Evolutionary conservation across 1,284 basidiomycete genomes (phyloP), one percentile per base, ranked within the genome.

Genomic region (Pseudozyma tsukubaensis): DNA sequence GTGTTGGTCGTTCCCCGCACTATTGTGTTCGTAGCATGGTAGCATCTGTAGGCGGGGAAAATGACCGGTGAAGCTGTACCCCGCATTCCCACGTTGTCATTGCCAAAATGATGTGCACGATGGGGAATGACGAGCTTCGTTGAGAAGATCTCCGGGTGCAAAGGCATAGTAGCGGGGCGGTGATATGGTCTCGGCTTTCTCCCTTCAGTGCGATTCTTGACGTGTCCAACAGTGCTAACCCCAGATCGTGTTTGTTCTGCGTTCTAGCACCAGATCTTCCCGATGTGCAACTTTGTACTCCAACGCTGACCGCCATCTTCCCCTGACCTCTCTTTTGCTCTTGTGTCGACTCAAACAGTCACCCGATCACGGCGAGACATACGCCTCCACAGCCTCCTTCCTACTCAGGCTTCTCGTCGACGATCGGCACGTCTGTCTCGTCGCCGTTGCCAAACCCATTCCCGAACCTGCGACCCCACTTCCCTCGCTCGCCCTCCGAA

Each of bases 401-500:
- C 58, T 82, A 10, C 75, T 82, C 1, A 72, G 80, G 4, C 68
- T 82, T 4, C 67, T 82, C 3, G 80, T 82, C 19, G 80, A 82
- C 58, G 80, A 82, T 52, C 61, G 77, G 10, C 72, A 82, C 52
- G 76, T 82, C 9, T 80, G 78, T 43, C 59, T 82, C 5, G 80
- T 82, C 2, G 80, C 80, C 29, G 79, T 82, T 3, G 77, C 76
- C 36, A 70, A 69, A 49, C 80, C 80, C 1, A 51, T 82, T 29
- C 79, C 80, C 0, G 77, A 68, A 36, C 79, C 79, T 2, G 50
- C 58, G 2, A 58, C 62, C 0, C 67, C 68, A 0, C 36, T 73
- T 11, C 75, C 73, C 5, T 50, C 52, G 19, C 53, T 69, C 34
- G 10, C 35, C 18, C 10, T 43, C 24, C 70, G 48, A 18, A 40